Evolutionary conservation across 2,329 filamentous ascomycete genomes (phyloP).

Genomic region (Taxawa tesnikishii): DNA sequence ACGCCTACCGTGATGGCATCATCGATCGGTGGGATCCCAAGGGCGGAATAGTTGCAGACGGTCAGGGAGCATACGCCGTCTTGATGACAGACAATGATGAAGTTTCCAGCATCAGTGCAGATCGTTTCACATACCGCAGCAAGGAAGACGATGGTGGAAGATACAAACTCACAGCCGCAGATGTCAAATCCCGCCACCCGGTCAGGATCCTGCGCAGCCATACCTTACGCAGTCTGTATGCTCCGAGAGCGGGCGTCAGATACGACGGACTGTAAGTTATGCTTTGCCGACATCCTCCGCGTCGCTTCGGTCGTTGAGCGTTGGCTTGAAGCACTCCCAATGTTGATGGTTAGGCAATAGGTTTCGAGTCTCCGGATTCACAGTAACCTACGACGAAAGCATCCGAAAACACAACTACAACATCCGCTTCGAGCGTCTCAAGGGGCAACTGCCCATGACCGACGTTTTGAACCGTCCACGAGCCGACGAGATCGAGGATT

Average conservation of each 20-base stretch:
- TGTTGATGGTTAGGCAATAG: constrained; percentile 9
- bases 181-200: constrained; percentile 25
- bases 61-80: constrained; percentile 31
- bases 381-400: constrained; percentile 17
- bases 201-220: constrained; percentile 34
- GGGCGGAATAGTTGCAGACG: constrained; percentile 30
- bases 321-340: too few relatives aligned
- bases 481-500: constrained; percentile 35
- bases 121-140: constrained; percentile 29
- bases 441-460: constrained; percentile 18
- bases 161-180: constrained; percentile 30
- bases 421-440: constrained; percentile 24
- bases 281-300: too few relatives aligned
- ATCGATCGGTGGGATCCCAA: constrained; percentile 29
- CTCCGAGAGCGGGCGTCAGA: constrained; percentile 32
- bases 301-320: too few relatives aligned
- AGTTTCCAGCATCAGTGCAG: constrained; percentile 19
- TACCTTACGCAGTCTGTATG: constrained; percentile 29
- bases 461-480: constrained; percentile 26
- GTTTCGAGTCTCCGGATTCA: constrained; percentile 28
- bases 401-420: constrained; percentile 22
- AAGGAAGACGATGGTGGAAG: constrained; percentile 26
- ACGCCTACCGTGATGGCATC: constrained; percentile 35
- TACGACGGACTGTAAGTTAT: constrained; percentile 37
- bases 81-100: constrained; percentile 29